Conservation (phyloP, 352 stramenopile genomes). For the Globisporangium lucens region DNA sequence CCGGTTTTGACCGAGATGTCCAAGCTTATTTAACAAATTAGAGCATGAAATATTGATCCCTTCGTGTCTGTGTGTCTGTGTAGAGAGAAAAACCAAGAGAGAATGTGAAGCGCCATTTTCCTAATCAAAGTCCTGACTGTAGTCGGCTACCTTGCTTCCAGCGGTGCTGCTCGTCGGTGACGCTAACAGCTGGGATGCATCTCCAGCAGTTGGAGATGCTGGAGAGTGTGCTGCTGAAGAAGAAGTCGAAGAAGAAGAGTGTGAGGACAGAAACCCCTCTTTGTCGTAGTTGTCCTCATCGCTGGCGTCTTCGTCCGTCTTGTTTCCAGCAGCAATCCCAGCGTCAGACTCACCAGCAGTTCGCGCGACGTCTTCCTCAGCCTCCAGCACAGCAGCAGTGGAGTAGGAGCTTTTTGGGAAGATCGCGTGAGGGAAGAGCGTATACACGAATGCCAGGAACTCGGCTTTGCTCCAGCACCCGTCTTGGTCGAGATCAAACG, state of each 20-base stretch:
- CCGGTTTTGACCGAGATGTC: conserved; percentile 27
- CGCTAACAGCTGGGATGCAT: not conserved
- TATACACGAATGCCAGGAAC: conserved; percentile 44
- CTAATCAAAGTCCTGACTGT: conserved; percentile 66
- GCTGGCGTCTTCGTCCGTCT: not conserved
- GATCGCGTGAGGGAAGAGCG: conserved; percentile 25
- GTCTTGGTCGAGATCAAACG: conserved; percentile 55
- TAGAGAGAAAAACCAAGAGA: not conserved
- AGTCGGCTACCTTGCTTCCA: conserved; percentile 22
- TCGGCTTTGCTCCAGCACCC: conserved; percentile 49
- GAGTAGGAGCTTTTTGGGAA: not conserved
- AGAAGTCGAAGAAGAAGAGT: conserved; percentile 12
- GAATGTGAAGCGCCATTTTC: not conserved
- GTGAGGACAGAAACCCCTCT: conserved; percentile 20
- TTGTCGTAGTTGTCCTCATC: conserved; percentile 22
- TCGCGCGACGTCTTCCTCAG: not conserved
- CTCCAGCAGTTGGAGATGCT: conserved; percentile 12
- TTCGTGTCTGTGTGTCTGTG: not conserved
- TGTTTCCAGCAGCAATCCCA: not conserved
- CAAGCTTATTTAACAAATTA: conserved; percentile 39
- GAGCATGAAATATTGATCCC: not conserved
- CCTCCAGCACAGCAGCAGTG: not conserved
- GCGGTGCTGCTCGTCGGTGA: not conserved
- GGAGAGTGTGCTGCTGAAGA: not conserved
- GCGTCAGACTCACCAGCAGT: not conserved